phyloP scores from a whole-genome alignment of 2,329 filamentous ascomycete species.

The Onygenales sp. region DNA sequence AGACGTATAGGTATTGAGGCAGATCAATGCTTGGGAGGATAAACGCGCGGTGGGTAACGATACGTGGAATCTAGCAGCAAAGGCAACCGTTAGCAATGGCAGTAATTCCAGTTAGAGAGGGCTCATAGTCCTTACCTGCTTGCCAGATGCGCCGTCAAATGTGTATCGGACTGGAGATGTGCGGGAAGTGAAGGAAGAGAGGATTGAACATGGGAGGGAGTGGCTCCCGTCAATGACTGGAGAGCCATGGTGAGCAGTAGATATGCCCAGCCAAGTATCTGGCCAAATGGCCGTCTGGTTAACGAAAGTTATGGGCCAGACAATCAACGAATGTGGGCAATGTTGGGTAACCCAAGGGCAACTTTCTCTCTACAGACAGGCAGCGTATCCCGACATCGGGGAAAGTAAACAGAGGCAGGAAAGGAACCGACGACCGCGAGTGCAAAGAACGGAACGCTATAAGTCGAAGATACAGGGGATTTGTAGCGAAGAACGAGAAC shows the following conservation, averaged over 20 bases:
- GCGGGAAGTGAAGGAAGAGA: constrained; percentile 81
- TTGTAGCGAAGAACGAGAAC: not conserved
- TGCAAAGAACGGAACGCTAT: not conserved
- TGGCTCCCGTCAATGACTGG: constrained; percentile 29
- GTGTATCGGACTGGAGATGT: constrained; percentile 47
- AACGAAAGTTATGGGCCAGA: not conserved
- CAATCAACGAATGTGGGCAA: not conserved
- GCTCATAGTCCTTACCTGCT: constrained; percentile 29
- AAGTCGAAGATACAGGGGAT: not conserved
- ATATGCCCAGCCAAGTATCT: not conserved
- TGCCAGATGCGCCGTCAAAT: constrained; percentile 42
- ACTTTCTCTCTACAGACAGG: not conserved
- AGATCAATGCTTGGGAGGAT: constrained; percentile 84
- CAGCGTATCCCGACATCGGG: not conserved
- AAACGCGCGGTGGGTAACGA: constrained; percentile 78
- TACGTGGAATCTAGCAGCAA: constrained; percentile 82
- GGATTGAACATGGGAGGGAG: constrained; percentile 61
- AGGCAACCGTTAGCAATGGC: constrained; percentile 27
- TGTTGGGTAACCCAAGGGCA: not conserved
- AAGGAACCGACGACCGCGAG: not conserved
- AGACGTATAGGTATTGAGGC: constrained; percentile 88
- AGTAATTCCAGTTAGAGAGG: not conserved
- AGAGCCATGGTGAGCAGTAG: constrained; percentile 27
- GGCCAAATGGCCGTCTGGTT: not conserved
- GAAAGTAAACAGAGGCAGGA: not conserved